Evolutionary conservation across 805 yeast species (phyloP).

Genomic region (Candida sanyiensis): DNA sequence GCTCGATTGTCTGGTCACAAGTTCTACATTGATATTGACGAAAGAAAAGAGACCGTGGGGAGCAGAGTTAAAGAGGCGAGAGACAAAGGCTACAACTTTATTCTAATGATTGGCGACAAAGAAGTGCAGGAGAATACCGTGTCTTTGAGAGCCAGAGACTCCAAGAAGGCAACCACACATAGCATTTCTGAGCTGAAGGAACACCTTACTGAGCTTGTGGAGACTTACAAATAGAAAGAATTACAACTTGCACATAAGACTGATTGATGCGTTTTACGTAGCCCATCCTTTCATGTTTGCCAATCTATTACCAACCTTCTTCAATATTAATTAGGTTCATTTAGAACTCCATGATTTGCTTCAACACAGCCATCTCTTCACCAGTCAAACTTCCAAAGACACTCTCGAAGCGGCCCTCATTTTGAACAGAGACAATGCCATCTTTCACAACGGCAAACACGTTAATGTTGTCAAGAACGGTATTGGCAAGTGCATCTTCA

Average conservation of each 20-base stretch:
- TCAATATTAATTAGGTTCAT: neutral
- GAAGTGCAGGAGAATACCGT: conserved; percentile 44
- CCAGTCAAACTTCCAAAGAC: neutral
- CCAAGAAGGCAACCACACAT: neutral
- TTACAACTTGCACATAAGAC: no score
- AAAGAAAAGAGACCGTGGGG: conserved; percentile 73
- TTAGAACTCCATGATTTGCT: conserved; percentile 2
- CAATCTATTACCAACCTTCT: neutral
- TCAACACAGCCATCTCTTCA: conserved; percentile 3
- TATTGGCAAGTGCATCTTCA: conserved; percentile 76
- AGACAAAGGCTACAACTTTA: conserved; percentile 65
- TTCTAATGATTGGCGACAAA: conserved; percentile 82
- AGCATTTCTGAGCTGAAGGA: neutral
- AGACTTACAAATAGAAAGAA: conserved; percentile 1
- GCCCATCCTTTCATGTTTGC: no score
- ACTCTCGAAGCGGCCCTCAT: neutral
- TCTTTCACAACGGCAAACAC: conserved; percentile 38
- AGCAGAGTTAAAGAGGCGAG: conserved; percentile 76
- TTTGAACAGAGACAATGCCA: conserved; percentile 1
- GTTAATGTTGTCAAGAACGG: conserved; percentile 73
- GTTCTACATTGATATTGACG: conserved; percentile 73
- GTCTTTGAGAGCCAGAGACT: conserved; percentile 14
- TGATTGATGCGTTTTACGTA: no score
- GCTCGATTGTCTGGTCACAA: conserved; percentile 52
- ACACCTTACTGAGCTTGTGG: neutral